A percentile compares a stretch with the other conserved stretches of the same genome.
These are phyloP conservation scores for Botrytis elliptica DNA, from an alignment of 2,329 filamentous ascomycete genomes.

Conservation along the genomic window DNA sequence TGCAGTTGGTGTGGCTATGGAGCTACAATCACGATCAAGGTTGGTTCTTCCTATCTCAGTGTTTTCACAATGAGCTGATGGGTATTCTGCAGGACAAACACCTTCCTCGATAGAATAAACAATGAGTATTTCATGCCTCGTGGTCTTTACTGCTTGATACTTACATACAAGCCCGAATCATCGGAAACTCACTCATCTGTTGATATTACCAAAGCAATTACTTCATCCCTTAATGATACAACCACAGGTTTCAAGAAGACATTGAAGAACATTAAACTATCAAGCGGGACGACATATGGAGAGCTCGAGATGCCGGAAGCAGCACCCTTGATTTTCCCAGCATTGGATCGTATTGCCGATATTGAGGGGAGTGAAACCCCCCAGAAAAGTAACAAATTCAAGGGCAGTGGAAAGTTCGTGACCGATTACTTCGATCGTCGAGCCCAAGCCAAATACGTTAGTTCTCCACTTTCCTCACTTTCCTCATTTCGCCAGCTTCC, in stretches of 20 bases:
- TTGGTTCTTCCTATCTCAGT: slow-evolving; percentile 15
- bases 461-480: neutral
- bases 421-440: slow-evolving; percentile 33
- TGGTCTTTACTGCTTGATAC: slow-evolving; percentile 54
- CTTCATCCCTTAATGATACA: slow-evolving; percentile 37
- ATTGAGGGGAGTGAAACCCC: slow-evolving; percentile 28
- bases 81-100: slow-evolving; percentile 41
- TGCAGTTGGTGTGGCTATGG: slow-evolving; percentile 44
- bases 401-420: slow-evolving; percentile 41
- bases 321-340: slow-evolving; percentile 44
- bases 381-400: slow-evolving; percentile 38
- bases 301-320: slow-evolving; percentile 43
- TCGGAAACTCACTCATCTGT: slow-evolving; percentile 29
- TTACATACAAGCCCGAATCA: slow-evolving; percentile 51
- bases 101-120: slow-evolving; percentile 56
- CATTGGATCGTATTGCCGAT: slow-evolving; percentile 38
- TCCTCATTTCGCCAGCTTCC: neutral
- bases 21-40: slow-evolving; percentile 35
- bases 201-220: slow-evolving; percentile 41
- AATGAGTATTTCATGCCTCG: slow-evolving; percentile 55
- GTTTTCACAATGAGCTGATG: slow-evolving; percentile 14
- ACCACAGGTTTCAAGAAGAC: slow-evolving; percentile 32
- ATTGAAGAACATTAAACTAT: slow-evolving; percentile 40
- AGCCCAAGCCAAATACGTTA: slow-evolving; percentile 43
- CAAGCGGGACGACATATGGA: slow-evolving; percentile 42